phyloP scores from a whole-genome alignment of 208 protist species.

The Acanthamoeba rhysodes region DNA sequence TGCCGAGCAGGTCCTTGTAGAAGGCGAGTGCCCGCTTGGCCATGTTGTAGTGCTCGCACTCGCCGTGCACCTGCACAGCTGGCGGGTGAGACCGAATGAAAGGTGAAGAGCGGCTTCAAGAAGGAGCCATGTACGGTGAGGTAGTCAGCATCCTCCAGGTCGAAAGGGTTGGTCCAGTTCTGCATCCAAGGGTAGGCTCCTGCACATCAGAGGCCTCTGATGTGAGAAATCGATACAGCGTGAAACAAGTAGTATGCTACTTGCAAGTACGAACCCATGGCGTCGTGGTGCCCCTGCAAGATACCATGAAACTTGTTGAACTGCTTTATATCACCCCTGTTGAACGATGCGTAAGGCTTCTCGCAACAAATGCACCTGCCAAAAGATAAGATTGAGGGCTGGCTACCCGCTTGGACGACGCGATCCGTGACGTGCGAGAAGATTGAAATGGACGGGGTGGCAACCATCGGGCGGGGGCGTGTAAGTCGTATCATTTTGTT shows the following conservation, averaged over 20 bases:
- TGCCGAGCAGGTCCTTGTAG: neutral
- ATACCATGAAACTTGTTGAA: neutral
- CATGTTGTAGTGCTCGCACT: slow-evolving; percentile 47
- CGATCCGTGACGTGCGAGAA: slow-evolving; percentile 32
- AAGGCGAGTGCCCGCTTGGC: neutral
- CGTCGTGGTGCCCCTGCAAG: slow-evolving; percentile 5
- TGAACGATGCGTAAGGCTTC: neutral
- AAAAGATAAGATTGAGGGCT: neutral
- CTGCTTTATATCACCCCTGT: neutral
- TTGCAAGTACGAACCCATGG: neutral
- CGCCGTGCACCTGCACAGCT: neutral
- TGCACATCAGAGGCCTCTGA: neutral
- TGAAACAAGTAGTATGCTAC: neutral
- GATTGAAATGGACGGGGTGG: neutral
- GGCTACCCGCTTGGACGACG: neutral
- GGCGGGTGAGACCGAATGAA: neutral
- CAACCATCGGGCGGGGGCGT: slow-evolving; percentile 6
- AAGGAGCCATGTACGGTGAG: neutral
- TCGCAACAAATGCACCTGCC: neutral
- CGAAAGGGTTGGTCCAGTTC: slow-evolving; percentile 52
- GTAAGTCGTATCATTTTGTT: neutral
- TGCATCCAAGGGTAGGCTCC: slow-evolving; percentile 37
- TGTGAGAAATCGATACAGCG: neutral
- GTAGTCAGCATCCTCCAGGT: neutral
- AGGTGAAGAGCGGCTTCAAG: neutral